Percentiles rank a stretch among this genome's conserved stretches.
Conservation (phyloP, 225 moss, liverwort and hornwort species). For the Pseudisothecium myosuroides region DNA sequence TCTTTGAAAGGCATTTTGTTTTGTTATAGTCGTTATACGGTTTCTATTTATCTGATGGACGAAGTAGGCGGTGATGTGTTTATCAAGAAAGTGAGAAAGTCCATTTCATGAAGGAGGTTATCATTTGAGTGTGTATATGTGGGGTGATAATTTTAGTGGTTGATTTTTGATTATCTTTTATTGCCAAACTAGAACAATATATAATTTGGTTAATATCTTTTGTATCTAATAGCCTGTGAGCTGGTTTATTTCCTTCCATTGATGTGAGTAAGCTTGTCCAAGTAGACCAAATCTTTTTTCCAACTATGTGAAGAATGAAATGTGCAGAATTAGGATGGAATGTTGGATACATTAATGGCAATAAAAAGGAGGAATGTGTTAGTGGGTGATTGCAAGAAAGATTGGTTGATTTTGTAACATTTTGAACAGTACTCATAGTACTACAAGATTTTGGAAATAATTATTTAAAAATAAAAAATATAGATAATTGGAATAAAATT, state of each 20-base stretch:
- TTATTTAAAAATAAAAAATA: too few relatives aligned
- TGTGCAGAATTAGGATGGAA: background rate
- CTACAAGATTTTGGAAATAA: background rate
- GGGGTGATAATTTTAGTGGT: background rate
- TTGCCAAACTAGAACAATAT: background rate
- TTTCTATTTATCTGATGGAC: background rate
- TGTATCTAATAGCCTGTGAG: background rate
- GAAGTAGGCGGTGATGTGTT: background rate
- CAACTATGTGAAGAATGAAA: background rate
- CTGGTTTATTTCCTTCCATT: background rate
- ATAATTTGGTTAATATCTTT: background rate
- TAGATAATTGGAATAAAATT: accelerated
- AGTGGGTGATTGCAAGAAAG: background rate
- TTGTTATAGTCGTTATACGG: background rate
- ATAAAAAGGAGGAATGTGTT: background rate
- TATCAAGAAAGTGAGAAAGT: background rate
- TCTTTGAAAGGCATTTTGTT: background rate
- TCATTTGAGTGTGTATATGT: background rate
- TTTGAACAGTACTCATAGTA: accelerated
- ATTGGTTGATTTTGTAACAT: background rate
- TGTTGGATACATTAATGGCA: background rate
- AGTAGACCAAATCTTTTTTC: background rate
- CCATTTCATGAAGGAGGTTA: accelerated
- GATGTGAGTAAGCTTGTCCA: background rate
- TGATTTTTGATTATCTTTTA: background rate